A percentile compares a stretch with the other conserved stretches of the same genome.
These are phyloP conservation scores for Lanzia echinophila DNA, from an alignment of 2,329 filamentous ascomycete species.

Conservation along the genomic window DNA sequence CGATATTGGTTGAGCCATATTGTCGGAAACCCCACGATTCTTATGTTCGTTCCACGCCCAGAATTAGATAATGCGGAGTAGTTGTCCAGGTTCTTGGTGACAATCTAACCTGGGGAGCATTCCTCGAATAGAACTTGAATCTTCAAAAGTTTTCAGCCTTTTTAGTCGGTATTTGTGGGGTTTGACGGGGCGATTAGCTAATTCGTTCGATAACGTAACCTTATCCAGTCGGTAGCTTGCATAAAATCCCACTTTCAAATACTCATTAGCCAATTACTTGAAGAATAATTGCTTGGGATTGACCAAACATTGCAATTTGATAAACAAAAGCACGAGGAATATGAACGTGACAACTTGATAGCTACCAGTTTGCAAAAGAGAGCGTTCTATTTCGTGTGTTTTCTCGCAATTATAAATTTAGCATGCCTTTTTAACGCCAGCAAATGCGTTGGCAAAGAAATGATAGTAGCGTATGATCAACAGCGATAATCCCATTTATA, in stretches of 20 bases:
- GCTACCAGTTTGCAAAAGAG: neutral
- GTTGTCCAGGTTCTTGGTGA: slow-evolving; percentile 7
- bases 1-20: slow-evolving; percentile 2
- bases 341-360: neutral
- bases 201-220: neutral
- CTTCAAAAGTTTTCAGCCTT: slow-evolving; percentile 5
- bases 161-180: slow-evolving; percentile 11
- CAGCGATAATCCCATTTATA: neutral
- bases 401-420: neutral
- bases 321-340: neutral
- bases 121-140: slow-evolving; percentile 8
- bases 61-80: slow-evolving; percentile 8
- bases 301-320: neutral
- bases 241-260: too few relatives aligned
- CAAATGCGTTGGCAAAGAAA: neutral
- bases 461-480: neutral
- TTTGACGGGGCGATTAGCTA: neutral
- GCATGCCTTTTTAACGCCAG: neutral
- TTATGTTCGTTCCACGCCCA: slow-evolving; percentile 5
- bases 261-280: too few relatives aligned
- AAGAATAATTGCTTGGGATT: neutral
- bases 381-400: neutral
- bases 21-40: slow-evolving; percentile 6
- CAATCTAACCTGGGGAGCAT: slow-evolving; percentile 6
- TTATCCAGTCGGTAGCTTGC: neutral